Percentiles rank a stretch among this genome's conserved stretches.
Conservation (phyloP, 495 filamentous ascomycete genomes). For the Aspergillus conjunctus region DNA sequence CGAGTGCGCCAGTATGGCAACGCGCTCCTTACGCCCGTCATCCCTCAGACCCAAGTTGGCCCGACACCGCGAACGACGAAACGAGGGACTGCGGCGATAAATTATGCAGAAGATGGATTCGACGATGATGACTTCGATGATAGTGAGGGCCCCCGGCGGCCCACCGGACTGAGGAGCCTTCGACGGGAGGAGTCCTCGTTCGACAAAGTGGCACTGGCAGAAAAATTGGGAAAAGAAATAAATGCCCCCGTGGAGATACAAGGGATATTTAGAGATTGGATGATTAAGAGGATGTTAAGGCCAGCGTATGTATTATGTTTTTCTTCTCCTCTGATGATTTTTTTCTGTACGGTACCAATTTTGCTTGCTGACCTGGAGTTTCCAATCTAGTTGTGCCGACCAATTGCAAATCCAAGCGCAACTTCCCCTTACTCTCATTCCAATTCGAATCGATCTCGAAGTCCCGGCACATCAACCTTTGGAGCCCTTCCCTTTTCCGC, state of each 20-base stretch:
- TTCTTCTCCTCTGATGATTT: constrained; percentile 7
- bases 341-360: constrained; percentile 10
- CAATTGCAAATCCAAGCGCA: constrained; percentile 82
- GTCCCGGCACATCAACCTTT: constrained; percentile 75
- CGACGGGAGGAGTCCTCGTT: constrained; percentile 72
- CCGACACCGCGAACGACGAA: constrained; percentile 87
- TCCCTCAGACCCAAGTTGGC: constrained; percentile 65
- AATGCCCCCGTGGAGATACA: constrained; percentile 77
- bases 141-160: constrained; percentile 73
- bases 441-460: constrained; percentile 95
- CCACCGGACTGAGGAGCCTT: constrained; percentile 81
- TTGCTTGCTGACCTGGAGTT: constrained; percentile 22
- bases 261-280: constrained; percentile 93
- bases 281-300: constrained; percentile 71
- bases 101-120: constrained; percentile 94
- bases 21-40: constrained; percentile 85
- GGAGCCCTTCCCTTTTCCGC: constrained; percentile 69
- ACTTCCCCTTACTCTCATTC: constrained; percentile 86
- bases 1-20: constrained; percentile 90
- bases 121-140: constrained; percentile 96
- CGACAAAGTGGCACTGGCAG: constrained; percentile 61
- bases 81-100: constrained; percentile 92
- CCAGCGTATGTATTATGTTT: constrained; percentile 42
- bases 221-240: constrained; percentile 85
- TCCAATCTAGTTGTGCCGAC: constrained; percentile 44